A percentile compares a stretch with the other conserved stretches of the same genome.
phyloP scores from a whole-genome alignment of 768 basidiomycete genomes.

The Kockovaella imperatae region DNA sequence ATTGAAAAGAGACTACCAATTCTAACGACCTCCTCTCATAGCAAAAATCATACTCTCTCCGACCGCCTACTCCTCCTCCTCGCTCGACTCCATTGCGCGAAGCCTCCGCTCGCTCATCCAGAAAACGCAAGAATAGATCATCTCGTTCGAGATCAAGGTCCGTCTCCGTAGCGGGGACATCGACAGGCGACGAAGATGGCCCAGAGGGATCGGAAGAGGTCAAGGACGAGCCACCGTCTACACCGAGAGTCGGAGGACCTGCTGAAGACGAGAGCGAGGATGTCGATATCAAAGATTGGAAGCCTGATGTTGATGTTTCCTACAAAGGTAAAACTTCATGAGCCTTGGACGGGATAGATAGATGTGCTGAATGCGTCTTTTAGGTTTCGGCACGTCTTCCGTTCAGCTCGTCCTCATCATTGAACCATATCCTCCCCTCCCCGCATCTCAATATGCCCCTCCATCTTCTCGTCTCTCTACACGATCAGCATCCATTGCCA shows the following conservation, averaged over 20 bases:
- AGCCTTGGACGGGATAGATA: neutral
- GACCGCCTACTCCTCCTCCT: slow-evolving; percentile 22
- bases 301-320: slow-evolving; percentile 36
- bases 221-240: slow-evolving; percentile 9
- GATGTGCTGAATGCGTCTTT: neutral
- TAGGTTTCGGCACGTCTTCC: slow-evolving; percentile 43
- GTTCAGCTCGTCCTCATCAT: slow-evolving; percentile 43
- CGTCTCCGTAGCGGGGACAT: neutral
- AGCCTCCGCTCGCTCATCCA: slow-evolving; percentile 1
- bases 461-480: slow-evolving; percentile 34
- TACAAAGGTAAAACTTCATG: slow-evolving; percentile 32
- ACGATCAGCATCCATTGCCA: slow-evolving; percentile 33
- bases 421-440: slow-evolving; percentile 42
- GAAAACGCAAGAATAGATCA: slow-evolving; percentile 9
- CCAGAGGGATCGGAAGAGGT: slow-evolving; percentile 11
- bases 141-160: neutral
- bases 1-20: neutral
- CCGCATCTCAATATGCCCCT: slow-evolving; percentile 26
- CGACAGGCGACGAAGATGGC: neutral
- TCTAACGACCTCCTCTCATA: slow-evolving; percentile 3
- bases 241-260: slow-evolving; percentile 5
- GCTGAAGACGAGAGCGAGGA: slow-evolving; percentile 21
- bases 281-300: slow-evolving; percentile 37
- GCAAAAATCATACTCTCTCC: slow-evolving; percentile 30
- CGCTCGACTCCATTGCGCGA: neutral